Percentiles rank a stretch among this genome's conserved stretches.
Evolutionary conservation across 2,329 filamentous ascomycete species (phyloP).

Genomic region (Apiospora malaysiana): DNA sequence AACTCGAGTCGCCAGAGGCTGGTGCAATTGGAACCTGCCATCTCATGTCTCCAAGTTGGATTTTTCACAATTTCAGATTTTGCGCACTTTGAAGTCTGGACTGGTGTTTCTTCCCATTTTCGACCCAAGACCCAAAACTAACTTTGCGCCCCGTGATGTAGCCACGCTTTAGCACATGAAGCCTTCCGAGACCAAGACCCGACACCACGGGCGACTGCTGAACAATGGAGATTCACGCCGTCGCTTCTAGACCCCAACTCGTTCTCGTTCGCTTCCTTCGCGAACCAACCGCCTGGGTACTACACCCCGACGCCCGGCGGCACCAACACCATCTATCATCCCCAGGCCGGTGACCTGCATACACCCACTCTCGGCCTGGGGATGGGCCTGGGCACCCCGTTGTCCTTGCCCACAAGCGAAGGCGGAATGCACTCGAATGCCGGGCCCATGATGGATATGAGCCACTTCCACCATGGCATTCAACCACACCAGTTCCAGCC

Average conservation of each 20-base stretch:
- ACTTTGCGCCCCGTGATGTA: slow-evolving; percentile 52
- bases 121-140: slow-evolving; percentile 46
- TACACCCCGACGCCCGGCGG: slow-evolving; percentile 88
- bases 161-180: slow-evolving; percentile 46
- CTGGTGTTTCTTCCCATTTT: not conserved
- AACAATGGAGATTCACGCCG: slow-evolving; percentile 87
- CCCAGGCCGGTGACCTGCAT: slow-evolving; percentile 84
- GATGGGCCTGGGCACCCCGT: slow-evolving; percentile 79
- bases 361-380: slow-evolving; percentile 78
- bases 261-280: slow-evolving; percentile 79
- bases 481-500: slow-evolving; percentile 60
- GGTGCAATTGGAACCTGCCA: not conserved
- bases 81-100: not conserved
- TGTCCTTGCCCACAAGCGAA: slow-evolving; percentile 77
- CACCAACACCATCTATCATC: slow-evolving; percentile 80
- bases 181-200: slow-evolving; percentile 75
- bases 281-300: slow-evolving; percentile 80
- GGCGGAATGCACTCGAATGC: slow-evolving; percentile 66
- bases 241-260: slow-evolving; percentile 87
- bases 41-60: not conserved
- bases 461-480: slow-evolving; percentile 65
- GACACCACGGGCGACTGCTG: slow-evolving; percentile 78
- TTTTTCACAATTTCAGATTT: not conserved
- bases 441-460: slow-evolving; percentile 64
- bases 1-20: not conserved